phyloP scores from a whole-genome alignment of 768 basidiomycete genomes.

The Russula virescens region DNA sequence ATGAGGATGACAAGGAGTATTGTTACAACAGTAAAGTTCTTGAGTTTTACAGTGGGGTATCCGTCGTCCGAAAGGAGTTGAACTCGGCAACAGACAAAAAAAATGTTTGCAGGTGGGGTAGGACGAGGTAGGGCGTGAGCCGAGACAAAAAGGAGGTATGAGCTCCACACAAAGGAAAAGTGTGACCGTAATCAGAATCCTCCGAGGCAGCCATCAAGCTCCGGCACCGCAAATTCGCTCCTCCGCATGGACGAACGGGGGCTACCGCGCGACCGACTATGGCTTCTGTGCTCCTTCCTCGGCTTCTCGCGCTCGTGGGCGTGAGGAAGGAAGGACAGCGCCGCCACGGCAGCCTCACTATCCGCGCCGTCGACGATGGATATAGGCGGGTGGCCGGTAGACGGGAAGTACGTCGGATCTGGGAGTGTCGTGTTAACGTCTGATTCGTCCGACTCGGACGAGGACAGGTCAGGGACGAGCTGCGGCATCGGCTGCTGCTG shows the following conservation, averaged over 20 bases:
- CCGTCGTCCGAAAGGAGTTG: neutral
- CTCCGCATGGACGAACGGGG: neutral
- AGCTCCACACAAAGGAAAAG: neutral
- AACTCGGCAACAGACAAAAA: slow-evolving; percentile 4
- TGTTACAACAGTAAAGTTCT: slow-evolving; percentile 12
- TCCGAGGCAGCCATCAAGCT: slow-evolving; percentile 28
- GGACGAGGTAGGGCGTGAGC: neutral
- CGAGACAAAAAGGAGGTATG: neutral
- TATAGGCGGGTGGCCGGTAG: slow-evolving; percentile 18
- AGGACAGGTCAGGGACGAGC: slow-evolving; percentile 26
- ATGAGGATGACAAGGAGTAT: neutral
- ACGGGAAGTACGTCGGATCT: slow-evolving; percentile 8
- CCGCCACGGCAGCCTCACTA: neutral
- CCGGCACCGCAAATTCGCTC: slow-evolving; percentile 22
- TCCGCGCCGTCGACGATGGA: neutral
- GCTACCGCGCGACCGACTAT: slow-evolving; percentile 1
- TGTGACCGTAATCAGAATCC: slow-evolving; percentile 24
- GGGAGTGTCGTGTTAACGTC: slow-evolving; percentile 22
- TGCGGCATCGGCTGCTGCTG: neutral
- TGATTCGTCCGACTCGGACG: slow-evolving; percentile 30
- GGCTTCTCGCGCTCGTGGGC: slow-evolving; percentile 15
- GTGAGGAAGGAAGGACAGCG: slow-evolving; percentile 19
- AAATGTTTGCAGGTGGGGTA: too few relatives aligned
- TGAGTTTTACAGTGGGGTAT: slow-evolving; percentile 12
- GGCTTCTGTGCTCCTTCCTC: slow-evolving; percentile 4